Percentiles rank a stretch among this genome's conserved stretches.
Conservation (phyloP, 208 protist genomes). For the Crithidia brevicula region DNA sequence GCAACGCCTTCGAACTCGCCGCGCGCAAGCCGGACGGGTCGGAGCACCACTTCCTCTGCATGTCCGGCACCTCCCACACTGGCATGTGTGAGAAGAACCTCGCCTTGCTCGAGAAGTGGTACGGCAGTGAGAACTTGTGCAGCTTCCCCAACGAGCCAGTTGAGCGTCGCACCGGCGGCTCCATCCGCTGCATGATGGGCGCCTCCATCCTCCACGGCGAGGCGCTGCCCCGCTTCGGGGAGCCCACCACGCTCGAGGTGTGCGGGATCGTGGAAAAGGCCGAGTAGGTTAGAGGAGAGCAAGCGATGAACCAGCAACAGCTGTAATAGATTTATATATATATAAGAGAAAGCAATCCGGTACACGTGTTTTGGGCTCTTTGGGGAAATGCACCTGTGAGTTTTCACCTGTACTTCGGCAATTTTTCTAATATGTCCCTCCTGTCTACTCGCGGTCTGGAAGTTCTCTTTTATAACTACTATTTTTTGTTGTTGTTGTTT, state of each 20-base stretch:
- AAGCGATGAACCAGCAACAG: too few species aligned
- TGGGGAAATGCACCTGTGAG: too few species aligned
- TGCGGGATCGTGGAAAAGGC: conserved; percentile 35
- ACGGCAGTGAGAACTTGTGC: conserved; percentile 69
- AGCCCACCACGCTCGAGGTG: conserved; percentile 51
- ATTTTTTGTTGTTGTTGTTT: not conserved
- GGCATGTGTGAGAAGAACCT: conserved; percentile 42
- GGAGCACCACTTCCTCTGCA: conserved; percentile 75
- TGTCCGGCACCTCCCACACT: conserved; percentile 63
- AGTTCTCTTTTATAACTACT: not conserved
- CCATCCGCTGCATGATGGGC: conserved; percentile 58
- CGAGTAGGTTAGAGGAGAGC: conserved; percentile 16
- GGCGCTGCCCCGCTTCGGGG: conserved; percentile 41
- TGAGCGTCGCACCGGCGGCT: conserved; percentile 69
- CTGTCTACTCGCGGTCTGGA: too few species aligned
- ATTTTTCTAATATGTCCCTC: conserved; percentile 3
- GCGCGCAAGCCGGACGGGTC: conserved; percentile 28
- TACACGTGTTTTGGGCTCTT: too few species aligned
- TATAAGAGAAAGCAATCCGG: too few species aligned
- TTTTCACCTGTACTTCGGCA: not conserved
- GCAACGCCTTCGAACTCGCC: conserved; percentile 75
- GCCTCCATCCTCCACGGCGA: conserved; percentile 58
- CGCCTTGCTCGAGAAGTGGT: conserved; percentile 56
- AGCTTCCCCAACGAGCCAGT: conserved; percentile 64
- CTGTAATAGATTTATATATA: too few species aligned